Evolutionary conservation across 140 eudicot species (phyloP).

Genomic region (Oenanthe javanica): DNA sequence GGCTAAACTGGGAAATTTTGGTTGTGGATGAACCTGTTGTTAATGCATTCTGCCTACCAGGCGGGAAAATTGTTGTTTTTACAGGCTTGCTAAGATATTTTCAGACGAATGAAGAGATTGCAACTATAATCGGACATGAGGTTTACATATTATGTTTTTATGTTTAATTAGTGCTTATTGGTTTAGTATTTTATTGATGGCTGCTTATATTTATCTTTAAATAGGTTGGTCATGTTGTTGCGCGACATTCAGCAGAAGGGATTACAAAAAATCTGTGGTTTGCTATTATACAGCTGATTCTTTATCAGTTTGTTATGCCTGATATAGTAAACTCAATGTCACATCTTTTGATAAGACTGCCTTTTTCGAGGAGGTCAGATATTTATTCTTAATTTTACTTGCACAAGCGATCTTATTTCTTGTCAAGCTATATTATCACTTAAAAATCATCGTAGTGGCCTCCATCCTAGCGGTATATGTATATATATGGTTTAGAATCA

Average conservation of each 20-base stretch:
- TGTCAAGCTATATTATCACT: neutral
- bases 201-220: constrained; percentile 16
- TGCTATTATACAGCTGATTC: constrained; percentile 52
- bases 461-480: neutral
- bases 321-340: constrained; percentile 83
- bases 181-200: neutral
- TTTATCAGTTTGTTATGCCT: constrained; percentile 65
- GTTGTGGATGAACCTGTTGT: constrained; percentile 73
- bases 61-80: constrained; percentile 96
- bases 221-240: constrained; percentile 94
- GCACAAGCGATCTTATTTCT: neutral
- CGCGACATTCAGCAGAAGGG: constrained; percentile 82
- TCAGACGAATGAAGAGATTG: constrained; percentile 65
- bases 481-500: neutral
- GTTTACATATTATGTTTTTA: constrained; percentile 20
- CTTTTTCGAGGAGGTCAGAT: constrained; percentile 75
- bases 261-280: constrained; percentile 82
- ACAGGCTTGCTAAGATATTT: constrained; percentile 79
- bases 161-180: neutral
- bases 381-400: neutral
- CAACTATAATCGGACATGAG: constrained; percentile 93
- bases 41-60: constrained; percentile 89
- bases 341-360: constrained; percentile 64
- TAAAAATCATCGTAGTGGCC: neutral
- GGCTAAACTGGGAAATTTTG: constrained; percentile 80